Conservation (phyloP, 306 rosid species). For the Ziziphus jujuba region DNA sequence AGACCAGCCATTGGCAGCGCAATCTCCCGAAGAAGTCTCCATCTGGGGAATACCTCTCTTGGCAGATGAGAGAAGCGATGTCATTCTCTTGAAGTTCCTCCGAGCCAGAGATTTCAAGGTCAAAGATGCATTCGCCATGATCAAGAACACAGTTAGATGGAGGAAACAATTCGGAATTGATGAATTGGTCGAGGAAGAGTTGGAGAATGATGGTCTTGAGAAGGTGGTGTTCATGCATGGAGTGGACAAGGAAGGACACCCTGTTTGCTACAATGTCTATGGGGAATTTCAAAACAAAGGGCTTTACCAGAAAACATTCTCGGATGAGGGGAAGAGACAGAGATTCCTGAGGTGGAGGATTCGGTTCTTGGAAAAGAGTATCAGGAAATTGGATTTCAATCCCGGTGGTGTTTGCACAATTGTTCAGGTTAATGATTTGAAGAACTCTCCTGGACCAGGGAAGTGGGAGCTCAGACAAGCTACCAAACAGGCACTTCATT, state of each 20-base stretch:
- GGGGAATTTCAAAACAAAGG: slow-evolving; percentile 60
- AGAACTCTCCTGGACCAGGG: slow-evolving; percentile 59
- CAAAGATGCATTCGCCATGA: slow-evolving; percentile 61
- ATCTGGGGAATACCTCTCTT: slow-evolving; percentile 68
- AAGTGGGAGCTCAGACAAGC: slow-evolving; percentile 77
- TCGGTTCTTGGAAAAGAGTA: slow-evolving; percentile 63
- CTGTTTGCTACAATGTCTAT: slow-evolving; percentile 66
- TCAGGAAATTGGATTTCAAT: slow-evolving; percentile 53
- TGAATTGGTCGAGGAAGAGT: slow-evolving; percentile 40
- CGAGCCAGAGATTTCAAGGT: slow-evolving; percentile 72
- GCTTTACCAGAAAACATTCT: slow-evolving; percentile 54
- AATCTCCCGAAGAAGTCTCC: slow-evolving; percentile 34
- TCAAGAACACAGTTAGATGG: slow-evolving; percentile 68
- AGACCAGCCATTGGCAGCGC: not conserved
- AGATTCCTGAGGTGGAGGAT: slow-evolving; percentile 62
- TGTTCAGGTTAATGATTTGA: slow-evolving; percentile 70
- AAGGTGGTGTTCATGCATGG: slow-evolving; percentile 63
- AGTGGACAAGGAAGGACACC: slow-evolving; percentile 61
- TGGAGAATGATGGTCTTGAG: slow-evolving; percentile 37
- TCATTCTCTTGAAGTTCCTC: slow-evolving; percentile 62
- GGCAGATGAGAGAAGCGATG: slow-evolving; percentile 55
- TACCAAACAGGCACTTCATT: slow-evolving; percentile 62
- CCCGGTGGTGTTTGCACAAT: slow-evolving; percentile 64
- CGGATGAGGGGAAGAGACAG: slow-evolving; percentile 59
- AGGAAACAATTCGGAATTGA: slow-evolving; percentile 59